Conservation (phyloP, 495 filamentous ascomycete species). For the Aspergillus cristatus region DNA sequence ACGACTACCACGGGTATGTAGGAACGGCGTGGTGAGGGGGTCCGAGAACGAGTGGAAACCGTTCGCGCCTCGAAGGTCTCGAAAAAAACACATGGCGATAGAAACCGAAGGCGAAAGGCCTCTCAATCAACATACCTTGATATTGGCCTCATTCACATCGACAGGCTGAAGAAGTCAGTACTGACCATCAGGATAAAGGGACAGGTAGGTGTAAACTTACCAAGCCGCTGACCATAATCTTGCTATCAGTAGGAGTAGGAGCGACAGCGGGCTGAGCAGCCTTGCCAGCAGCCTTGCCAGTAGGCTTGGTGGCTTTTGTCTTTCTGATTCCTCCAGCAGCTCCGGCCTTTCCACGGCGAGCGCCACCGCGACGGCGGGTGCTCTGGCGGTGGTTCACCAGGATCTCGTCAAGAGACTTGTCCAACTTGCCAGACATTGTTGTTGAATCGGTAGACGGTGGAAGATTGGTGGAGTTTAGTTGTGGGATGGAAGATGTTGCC, state of each 20-base stretch:
- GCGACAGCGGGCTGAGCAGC: constrained; percentile 51
- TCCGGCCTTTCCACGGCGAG: constrained; percentile 43
- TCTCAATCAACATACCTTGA: constrained; percentile 97
- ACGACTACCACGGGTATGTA: constrained; percentile 17
- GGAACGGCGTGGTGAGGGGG: constrained; percentile 18
- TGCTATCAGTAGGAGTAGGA: constrained; percentile 54
- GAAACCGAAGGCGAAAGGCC: constrained; percentile 46
- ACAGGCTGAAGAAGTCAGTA: constrained; percentile 63
- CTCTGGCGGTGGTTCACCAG: constrained; percentile 63
- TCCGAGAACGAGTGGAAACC: constrained; percentile 28
- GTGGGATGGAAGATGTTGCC: no score
- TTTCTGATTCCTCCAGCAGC: constrained; percentile 77
- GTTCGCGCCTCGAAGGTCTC: constrained; percentile 34
- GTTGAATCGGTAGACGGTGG: constrained; percentile 2
- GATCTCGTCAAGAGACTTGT: constrained; percentile 93
- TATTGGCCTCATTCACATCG: constrained; percentile 89
- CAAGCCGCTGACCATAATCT: constrained; percentile 96
- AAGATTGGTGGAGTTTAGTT: neutral
- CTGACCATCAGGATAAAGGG: neutral
- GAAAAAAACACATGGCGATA: constrained; percentile 42
- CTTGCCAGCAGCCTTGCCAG: constrained; percentile 55
- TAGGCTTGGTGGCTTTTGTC: constrained; percentile 66
- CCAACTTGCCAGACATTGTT: constrained; percentile 85
- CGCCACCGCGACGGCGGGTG: constrained; percentile 44
- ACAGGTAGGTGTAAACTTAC: constrained; percentile 46